These are phyloP conservation scores for Ceratocystis colombiana DNA, from an alignment of 2,329 filamentous ascomycete species.

Conservation along the genomic window DNA sequence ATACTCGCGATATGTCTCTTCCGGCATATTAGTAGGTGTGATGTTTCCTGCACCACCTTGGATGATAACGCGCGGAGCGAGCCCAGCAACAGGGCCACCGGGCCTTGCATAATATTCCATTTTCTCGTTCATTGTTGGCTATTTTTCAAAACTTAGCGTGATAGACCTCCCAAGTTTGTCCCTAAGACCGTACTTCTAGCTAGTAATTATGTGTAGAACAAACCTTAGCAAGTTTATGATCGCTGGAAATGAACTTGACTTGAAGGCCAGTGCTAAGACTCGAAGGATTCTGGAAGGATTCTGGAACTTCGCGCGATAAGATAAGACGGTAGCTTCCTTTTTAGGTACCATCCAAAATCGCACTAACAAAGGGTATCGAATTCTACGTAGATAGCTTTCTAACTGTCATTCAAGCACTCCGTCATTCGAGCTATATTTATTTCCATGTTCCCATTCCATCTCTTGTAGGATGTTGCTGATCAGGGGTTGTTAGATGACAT, in stretches of 20 bases:
- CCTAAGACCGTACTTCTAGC: too few relatives aligned
- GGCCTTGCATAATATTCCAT: constrained; percentile 14
- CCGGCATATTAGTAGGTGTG: constrained; percentile 47
- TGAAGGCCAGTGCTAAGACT: background rate
- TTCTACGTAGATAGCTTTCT: background rate
- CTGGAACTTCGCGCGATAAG: background rate
- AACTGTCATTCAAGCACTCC: background rate
- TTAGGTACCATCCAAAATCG: background rate
- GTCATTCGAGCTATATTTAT: background rate
- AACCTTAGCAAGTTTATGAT: background rate
- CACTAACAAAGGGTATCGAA: background rate
- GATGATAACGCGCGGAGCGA: constrained; percentile 53
- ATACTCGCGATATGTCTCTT: constrained; percentile 48
- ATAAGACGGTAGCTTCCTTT: constrained; percentile 7
- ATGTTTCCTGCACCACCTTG: constrained; percentile 67
- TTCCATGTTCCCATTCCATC: background rate
- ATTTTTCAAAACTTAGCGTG: background rate
- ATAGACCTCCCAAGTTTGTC: too few relatives aligned
- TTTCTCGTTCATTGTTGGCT: constrained; percentile 15
- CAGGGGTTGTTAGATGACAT: too few relatives aligned
- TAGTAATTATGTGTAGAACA: too few relatives aligned
- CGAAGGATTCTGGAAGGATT: background rate
- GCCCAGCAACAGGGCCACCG: background rate
- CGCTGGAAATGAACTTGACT: background rate
- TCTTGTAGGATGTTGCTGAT: too few relatives aligned